phyloP scores from a whole-genome alignment of 2,329 filamentous ascomycete species.

The Thelonectria olida region DNA sequence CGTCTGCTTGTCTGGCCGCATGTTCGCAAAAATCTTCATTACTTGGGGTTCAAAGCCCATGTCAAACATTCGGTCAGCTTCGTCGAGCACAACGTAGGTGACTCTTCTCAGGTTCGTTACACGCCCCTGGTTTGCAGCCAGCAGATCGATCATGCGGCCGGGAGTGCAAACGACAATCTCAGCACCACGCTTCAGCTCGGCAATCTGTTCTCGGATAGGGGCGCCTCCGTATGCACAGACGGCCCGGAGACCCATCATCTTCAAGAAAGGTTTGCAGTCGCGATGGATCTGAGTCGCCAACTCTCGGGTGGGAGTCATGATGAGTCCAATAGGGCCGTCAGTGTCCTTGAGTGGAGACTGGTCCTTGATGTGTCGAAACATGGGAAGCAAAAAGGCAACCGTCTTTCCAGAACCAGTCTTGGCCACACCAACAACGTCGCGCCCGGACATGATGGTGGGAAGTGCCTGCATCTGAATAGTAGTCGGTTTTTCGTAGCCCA shows the following conservation, averaged over 20 bases:
- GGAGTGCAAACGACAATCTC: conserved; percentile 96
- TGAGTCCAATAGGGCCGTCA: conserved; percentile 87
- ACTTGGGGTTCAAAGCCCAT: conserved; percentile 99
- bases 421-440: conserved; percentile 94
- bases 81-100: conserved; percentile 94
- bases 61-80: conserved; percentile 99
- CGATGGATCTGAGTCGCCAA: conserved; percentile 92
- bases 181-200: conserved; percentile 91
- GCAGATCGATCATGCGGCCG: conserved; percentile 92
- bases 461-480: conserved; percentile 96
- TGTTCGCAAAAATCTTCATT: conserved; percentile 93
- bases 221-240: conserved; percentile 96
- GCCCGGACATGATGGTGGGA: conserved; percentile 93
- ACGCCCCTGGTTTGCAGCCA: conserved; percentile 92
- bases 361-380: conserved; percentile 98
- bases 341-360: conserved; percentile 82
- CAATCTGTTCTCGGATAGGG: conserved; percentile 97
- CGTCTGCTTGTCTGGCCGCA: conserved; percentile 91
- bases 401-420: conserved; percentile 99
- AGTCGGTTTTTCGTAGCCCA: conserved; percentile 89
- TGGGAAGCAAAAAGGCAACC: conserved; percentile 91
- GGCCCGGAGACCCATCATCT: conserved; percentile 82
- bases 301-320: conserved; percentile 95
- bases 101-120: conserved; percentile 91
- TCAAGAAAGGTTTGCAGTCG: conserved; percentile 94